Conservation (phyloP, 148 eudicot genomes). For the Spergularia marina region DNA sequence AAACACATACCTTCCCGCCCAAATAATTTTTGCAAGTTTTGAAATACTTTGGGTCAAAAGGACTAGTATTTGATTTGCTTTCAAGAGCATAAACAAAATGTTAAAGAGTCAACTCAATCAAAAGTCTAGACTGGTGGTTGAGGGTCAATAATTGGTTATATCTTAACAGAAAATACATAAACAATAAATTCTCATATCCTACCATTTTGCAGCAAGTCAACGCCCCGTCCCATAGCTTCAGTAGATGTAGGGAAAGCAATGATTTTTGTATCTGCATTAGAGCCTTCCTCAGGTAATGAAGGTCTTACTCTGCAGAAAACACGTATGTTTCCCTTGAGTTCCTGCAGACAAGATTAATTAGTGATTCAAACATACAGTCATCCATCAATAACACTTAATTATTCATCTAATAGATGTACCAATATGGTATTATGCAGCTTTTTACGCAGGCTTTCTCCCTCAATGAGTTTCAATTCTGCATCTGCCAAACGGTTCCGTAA, state of each 20-base stretch:
- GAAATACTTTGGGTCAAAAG: background rate
- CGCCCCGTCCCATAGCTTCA: constrained; percentile 75
- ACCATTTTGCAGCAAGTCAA: constrained; percentile 90
- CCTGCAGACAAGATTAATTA: constrained; percentile 41
- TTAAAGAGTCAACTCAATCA: too few species aligned
- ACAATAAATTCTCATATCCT: constrained; percentile 12
- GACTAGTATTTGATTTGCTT: background rate
- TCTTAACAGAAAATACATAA: background rate
- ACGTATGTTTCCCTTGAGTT: constrained; percentile 95
- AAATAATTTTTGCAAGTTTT: background rate
- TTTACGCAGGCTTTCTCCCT: constrained; percentile 86
- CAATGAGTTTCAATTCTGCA: constrained; percentile 74
- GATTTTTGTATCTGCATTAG: constrained; percentile 51
- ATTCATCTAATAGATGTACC: constrained; percentile 39
- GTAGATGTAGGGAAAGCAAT: constrained; percentile 62
- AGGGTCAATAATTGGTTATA: too few species aligned
- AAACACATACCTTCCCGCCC: background rate
- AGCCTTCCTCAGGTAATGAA: constrained; percentile 64
- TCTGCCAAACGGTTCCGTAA: constrained; percentile 66
- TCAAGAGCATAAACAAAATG: background rate
- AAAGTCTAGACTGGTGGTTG: too few species aligned
- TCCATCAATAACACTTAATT: background rate
- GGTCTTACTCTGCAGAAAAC: constrained; percentile 98
- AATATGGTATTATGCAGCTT: constrained; percentile 93
- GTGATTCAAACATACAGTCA: constrained; percentile 2